Evolutionary conservation across 495 filamentous ascomycete genomes (phyloP).

Genomic region (Lineolata rhizophorae): DNA sequence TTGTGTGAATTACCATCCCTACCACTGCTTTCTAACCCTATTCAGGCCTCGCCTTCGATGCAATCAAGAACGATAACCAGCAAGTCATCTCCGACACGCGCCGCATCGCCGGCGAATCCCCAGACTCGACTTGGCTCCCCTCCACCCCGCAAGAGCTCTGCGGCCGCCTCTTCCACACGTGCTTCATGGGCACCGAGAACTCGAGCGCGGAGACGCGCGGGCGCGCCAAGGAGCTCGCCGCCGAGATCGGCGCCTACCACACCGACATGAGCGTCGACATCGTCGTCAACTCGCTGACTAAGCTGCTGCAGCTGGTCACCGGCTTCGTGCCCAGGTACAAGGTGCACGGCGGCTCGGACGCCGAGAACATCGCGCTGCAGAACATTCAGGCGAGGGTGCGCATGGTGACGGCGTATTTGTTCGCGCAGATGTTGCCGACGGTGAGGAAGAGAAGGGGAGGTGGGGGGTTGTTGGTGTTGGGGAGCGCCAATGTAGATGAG

Average conservation of each 20-base stretch:
- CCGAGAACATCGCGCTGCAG: conserved; percentile 51
- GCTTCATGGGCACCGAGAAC: conserved; percentile 60
- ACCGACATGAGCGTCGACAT: conserved; percentile 57
- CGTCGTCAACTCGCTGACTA: conserved; percentile 29
- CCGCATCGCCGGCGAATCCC: conserved; percentile 30
- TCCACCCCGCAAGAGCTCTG: conserved; percentile 21
- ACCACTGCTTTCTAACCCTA: no score
- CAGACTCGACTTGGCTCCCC: conserved; percentile 29
- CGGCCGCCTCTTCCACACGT: conserved; percentile 42
- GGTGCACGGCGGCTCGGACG: conserved; percentile 35
- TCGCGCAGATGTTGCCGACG: conserved; percentile 43
- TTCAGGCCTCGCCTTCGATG: conserved; percentile 41
- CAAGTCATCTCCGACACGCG: conserved; percentile 53
- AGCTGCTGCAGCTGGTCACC: conserved; percentile 30
- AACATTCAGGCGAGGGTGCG: conserved; percentile 62
- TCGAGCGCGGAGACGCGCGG: conserved; percentile 47
- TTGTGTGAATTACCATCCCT: background rate
- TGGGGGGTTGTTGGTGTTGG: conserved; percentile 42
- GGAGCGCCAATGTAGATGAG: conserved; percentile 34
- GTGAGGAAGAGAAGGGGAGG: conserved; percentile 29
- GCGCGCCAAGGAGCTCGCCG: conserved; percentile 44
- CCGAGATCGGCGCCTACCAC: conserved; percentile 54
- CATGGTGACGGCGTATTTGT: conserved; percentile 66
- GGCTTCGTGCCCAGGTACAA: conserved; percentile 43
- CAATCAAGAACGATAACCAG: conserved; percentile 34